phyloP scores from a whole-genome alignment of 352 stramenopile genomes.

The Phytophthora tentaculata region DNA sequence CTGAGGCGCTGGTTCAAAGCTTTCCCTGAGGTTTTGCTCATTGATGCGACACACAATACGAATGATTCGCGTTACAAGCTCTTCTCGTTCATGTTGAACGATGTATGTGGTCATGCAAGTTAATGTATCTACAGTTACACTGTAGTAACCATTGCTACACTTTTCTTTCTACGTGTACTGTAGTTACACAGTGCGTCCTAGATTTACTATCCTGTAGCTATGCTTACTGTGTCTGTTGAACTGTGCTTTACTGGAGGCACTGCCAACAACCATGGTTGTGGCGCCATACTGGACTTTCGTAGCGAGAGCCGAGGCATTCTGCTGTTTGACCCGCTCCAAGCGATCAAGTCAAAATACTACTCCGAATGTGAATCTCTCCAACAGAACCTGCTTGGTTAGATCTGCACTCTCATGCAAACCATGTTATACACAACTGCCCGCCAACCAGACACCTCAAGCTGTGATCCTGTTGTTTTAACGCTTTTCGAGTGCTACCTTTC shows the following conservation, averaged over 20 bases:
- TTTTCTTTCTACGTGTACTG: too few species aligned
- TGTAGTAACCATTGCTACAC: too few species aligned
- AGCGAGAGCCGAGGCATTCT: conserved; percentile 1
- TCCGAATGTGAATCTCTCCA: not conserved
- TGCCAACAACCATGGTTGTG: too few species aligned
- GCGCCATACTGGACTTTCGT: too few species aligned
- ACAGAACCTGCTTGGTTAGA: not conserved
- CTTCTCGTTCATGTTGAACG: too few species aligned
- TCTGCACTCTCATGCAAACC: not conserved
- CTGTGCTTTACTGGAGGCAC: too few species aligned
- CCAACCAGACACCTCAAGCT: not conserved
- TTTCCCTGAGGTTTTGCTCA: not conserved
- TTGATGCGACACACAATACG: not conserved
- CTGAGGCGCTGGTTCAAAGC: not conserved
- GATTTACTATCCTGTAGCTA: too few species aligned
- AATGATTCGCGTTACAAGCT: not conserved
- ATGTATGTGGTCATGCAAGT: too few species aligned
- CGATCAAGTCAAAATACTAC: conserved; percentile 16
- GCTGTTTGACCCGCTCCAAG: conserved; percentile 15
- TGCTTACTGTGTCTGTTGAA: too few species aligned
- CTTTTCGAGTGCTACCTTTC: not conserved
- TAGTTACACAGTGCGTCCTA: too few species aligned
- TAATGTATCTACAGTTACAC: too few species aligned
- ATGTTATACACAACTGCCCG: not conserved
- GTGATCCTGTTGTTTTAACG: not conserved